Conservation (phyloP, 73 alveolate species). For the Blepharisma stoltei region DNA sequence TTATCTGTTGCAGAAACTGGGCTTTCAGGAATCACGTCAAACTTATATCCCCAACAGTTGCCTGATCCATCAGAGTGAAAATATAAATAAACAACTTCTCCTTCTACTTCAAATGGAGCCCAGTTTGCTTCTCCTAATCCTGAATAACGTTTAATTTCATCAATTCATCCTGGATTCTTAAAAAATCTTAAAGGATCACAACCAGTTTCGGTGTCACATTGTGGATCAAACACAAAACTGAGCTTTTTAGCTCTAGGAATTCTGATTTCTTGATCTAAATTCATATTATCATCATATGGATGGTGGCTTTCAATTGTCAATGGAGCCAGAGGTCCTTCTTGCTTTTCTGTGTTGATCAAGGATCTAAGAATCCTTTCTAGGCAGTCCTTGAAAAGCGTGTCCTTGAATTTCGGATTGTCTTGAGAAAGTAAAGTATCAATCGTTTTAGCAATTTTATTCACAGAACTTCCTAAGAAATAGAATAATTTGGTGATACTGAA, state of each 20-base stretch:
- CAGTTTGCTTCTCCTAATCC: neutral
- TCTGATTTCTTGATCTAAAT: neutral
- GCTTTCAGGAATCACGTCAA: neutral
- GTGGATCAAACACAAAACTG: neutral
- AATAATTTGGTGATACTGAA: no score
- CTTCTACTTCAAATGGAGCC: neutral
- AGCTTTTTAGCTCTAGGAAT: neutral
- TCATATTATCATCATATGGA: neutral
- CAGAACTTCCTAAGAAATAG: no score
- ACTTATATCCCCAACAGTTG: neutral
- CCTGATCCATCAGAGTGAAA: neutral
- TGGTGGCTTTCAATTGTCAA: constrained; percentile 9
- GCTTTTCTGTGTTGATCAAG: neutral
- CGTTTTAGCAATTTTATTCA: no score
- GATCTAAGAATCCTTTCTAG: neutral
- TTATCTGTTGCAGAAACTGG: no score
- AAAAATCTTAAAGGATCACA: neutral
- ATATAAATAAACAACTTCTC: neutral
- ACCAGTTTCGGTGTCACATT: neutral
- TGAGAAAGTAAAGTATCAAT: no score
- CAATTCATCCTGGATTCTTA: constrained; percentile 1
- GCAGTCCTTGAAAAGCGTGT: neutral
- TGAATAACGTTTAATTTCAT: neutral
- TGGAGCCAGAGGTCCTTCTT: neutral
- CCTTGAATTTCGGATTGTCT: neutral